Conservation (phyloP, 2,329 filamentous ascomycete species). For the Clonostachys rosea region DNA sequence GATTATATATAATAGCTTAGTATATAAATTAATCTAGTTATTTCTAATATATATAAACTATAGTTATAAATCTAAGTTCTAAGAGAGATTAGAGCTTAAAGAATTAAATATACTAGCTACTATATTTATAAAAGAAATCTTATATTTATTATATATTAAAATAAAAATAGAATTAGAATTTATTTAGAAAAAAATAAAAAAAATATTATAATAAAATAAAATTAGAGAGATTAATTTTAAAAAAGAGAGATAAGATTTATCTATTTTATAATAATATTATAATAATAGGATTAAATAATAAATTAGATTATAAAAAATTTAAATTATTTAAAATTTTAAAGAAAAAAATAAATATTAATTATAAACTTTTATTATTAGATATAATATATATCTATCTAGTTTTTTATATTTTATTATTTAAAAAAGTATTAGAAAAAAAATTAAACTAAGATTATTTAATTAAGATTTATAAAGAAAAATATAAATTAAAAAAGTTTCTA, state of each 20-base stretch:
- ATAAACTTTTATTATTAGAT: too few relatives aligned
- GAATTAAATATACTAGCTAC: neutral
- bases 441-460: slow-evolving; percentile 3
- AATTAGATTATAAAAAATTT: too few relatives aligned
- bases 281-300: neutral
- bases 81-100: neutral
- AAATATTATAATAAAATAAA: slow-evolving; percentile 1
- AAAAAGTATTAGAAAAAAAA: neutral
- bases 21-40: neutral
- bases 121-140: neutral
- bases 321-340: too few relatives aligned
- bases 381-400: too few relatives aligned
- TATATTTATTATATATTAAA: neutral
- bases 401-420: too few relatives aligned
- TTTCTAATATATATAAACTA: neutral
- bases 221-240: slow-evolving; percentile 3
- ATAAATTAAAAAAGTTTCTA: neutral
- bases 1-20: neutral
- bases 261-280: slow-evolving; percentile 5
- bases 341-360: too few relatives aligned
- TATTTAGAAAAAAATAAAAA: slow-evolving; percentile 1
- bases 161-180: slow-evolving; percentile 1
- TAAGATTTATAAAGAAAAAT: neutral
- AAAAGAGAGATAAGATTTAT: slow-evolving; percentile 5
- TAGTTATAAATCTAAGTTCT: neutral